Evolutionary conservation across 108 stramenopile genomes (phyloP).

Genomic region (Cyclotella choctawhatcheeana): DNA sequence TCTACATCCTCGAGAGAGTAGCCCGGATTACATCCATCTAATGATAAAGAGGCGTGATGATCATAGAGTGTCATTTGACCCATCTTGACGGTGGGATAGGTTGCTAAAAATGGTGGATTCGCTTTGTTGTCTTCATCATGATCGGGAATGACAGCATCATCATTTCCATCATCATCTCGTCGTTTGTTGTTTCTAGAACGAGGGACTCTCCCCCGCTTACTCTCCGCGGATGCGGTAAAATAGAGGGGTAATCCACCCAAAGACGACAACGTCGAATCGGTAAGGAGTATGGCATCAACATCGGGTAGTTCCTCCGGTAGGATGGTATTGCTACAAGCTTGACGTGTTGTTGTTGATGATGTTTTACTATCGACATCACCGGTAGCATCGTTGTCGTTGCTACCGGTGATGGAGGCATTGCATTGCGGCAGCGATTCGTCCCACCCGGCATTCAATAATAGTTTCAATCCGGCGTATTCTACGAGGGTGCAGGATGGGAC

Average conservation of each 20-base stretch:
- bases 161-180: too few species aligned
- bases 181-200: constrained; percentile 48
- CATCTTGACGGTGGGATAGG: constrained; percentile 95
- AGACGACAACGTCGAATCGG: constrained; percentile 71
- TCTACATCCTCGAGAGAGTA: constrained; percentile 92
- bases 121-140: background rate
- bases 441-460: constrained; percentile 79
- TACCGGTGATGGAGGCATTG: background rate
- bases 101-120: constrained; percentile 87
- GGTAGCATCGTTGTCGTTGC: background rate
- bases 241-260: constrained; percentile 56
- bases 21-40: constrained; percentile 75
- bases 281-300: constrained; percentile 70
- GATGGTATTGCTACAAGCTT: too few species aligned
- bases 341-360: background rate
- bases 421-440: constrained; percentile 43
- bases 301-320: constrained; percentile 55
- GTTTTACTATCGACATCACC: background rate
- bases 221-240: constrained; percentile 34
- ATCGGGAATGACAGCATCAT: background rate
- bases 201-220: constrained; percentile 34
- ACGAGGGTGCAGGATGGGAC: constrained; percentile 80
- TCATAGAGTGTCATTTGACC: constrained; percentile 97
- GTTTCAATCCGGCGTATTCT: constrained; percentile 75
- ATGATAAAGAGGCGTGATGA: constrained; percentile 76